A percentile compares a stretch with the other conserved stretches of the same genome.
Evolutionary conservation across 2,329 filamentous ascomycete genomes (phyloP).

Genomic region (Phialemoniopsis sp.): DNA sequence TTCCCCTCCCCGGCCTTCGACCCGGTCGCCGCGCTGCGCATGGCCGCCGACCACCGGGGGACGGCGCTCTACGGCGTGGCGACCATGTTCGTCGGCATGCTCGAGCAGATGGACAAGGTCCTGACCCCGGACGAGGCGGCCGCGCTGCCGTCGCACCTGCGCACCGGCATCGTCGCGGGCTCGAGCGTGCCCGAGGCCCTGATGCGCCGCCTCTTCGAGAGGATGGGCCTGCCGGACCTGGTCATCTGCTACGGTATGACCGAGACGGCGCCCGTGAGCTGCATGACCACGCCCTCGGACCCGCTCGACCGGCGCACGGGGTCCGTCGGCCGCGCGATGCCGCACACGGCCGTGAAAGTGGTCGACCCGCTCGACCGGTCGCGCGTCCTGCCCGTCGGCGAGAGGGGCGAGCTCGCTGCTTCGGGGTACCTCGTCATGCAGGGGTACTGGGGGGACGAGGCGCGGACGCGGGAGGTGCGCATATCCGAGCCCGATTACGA

Average conservation of each 20-base stretch:
- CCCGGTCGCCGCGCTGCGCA: constrained; percentile 63
- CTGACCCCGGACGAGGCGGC: constrained; percentile 42
- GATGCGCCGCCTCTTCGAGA: constrained; percentile 70
- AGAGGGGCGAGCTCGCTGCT: constrained; percentile 77
- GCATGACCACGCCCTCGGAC: constrained; percentile 79
- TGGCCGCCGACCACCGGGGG: constrained; percentile 47
- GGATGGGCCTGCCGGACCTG: constrained; percentile 73
- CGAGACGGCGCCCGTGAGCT: constrained; percentile 74
- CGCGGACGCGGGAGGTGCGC: constrained; percentile 64
- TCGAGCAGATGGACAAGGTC: too few relatives aligned
- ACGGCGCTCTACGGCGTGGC: constrained; percentile 80
- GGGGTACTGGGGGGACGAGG: constrained; percentile 78
- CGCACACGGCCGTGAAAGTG: constrained; percentile 74
- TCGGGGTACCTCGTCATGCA: constrained; percentile 87
- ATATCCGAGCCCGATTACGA: constrained; percentile 25
- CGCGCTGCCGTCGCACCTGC: constrained; percentile 39
- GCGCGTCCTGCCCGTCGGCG: constrained; percentile 56
- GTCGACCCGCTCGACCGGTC: constrained; percentile 63
- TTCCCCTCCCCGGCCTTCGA: constrained; percentile 88
- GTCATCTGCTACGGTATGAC: constrained; percentile 98
- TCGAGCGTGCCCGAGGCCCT: constrained; percentile 78
- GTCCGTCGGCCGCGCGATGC: constrained; percentile 76
- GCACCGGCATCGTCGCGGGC: constrained; percentile 90
- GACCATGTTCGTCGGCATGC: constrained; percentile 89
- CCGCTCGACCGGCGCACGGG: constrained; percentile 68